A percentile compares a stretch with the other conserved stretches of the same genome.
These are phyloP conservation scores for Chlorella variabilis DNA, from an alignment of 163 green algal genomes.

Conservation along the genomic window DNA sequence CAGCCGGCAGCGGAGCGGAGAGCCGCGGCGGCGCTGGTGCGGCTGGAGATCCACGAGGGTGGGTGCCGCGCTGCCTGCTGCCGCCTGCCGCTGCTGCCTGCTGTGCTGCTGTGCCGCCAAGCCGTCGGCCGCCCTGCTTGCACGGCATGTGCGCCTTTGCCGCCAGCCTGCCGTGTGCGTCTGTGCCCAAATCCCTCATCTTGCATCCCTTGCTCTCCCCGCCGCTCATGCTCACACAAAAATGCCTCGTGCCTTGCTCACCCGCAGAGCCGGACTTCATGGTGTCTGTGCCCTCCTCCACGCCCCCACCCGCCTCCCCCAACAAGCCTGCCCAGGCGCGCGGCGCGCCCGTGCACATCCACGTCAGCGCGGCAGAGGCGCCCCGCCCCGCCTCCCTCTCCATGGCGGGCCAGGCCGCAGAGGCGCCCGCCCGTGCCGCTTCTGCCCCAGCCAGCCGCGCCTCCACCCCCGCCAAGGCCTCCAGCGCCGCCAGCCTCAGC, in stretches of 20 bases:
- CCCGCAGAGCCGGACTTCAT: conserved; percentile 38
- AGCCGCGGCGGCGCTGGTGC: conserved; percentile 2
- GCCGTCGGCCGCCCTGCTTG: too few relatives aligned
- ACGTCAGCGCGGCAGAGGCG: conserved; percentile 14
- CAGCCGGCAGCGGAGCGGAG: background rate
- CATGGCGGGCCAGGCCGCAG: background rate
- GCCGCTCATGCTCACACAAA: too few relatives aligned
- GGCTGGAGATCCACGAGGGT: conserved; percentile 32
- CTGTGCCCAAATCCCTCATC: background rate
- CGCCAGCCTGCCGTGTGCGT: too few relatives aligned
- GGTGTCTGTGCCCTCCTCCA: conserved; percentile 41
- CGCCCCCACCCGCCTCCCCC: conserved; percentile 16
- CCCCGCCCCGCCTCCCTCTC: conserved; percentile 1
- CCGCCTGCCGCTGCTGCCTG: background rate
- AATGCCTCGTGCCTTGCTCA: background rate
- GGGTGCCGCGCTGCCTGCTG: background rate
- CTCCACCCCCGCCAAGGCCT: conserved; percentile 12
- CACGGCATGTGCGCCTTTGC: too few relatives aligned
- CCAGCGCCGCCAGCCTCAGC: background rate
- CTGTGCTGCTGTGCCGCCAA: too few relatives aligned
- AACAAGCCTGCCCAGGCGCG: conserved; percentile 35
- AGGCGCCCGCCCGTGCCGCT: background rate
- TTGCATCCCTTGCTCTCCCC: background rate
- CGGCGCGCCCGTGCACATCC: conserved; percentile 36
- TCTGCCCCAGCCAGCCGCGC: conserved; percentile 1